Conservation (phyloP, 176 grass and related monocot species). For the Cenchrus purpureus region DNA sequence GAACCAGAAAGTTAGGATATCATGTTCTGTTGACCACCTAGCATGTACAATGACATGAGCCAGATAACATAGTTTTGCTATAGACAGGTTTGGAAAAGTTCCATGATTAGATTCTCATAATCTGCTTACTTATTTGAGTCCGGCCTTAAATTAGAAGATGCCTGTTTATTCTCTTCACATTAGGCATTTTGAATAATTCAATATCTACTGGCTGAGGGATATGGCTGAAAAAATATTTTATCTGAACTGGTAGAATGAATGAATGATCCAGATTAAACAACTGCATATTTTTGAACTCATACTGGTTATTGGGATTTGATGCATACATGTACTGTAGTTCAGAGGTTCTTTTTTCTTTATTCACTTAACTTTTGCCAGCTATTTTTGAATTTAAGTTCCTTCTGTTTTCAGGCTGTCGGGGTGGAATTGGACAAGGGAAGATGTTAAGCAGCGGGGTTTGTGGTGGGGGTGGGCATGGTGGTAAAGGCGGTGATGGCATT, state of each 20-base stretch:
- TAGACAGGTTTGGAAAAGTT: conserved; percentile 12
- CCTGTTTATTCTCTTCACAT: conserved; percentile 9
- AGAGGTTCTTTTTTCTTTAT: conserved; percentile 8
- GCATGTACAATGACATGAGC: conserved; percentile 9
- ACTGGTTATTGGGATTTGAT: conserved; percentile 12
- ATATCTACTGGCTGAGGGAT: background rate
- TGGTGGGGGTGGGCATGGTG: conserved; percentile 91
- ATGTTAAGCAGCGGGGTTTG: conserved; percentile 66
- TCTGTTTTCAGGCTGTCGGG: conserved; percentile 73
- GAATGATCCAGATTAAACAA: conserved; percentile 1
- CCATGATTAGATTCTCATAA: background rate
- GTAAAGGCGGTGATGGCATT: conserved; percentile 83
- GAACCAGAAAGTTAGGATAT: background rate
- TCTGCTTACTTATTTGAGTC: background rate
- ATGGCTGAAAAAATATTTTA: conserved; percentile 3
- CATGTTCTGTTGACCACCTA: background rate
- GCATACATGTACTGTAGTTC: conserved; percentile 15
- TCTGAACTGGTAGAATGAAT: background rate
- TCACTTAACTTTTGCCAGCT: background rate
- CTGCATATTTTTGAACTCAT: conserved; percentile 12
- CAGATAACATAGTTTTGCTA: background rate
- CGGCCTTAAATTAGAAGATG: background rate
- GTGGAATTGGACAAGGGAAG: conserved; percentile 81
- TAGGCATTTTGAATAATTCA: background rate
- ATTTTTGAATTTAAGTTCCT: conserved; percentile 27